Conservation (phyloP, 257 asterid genomes). For the Perilla frutescens region DNA sequence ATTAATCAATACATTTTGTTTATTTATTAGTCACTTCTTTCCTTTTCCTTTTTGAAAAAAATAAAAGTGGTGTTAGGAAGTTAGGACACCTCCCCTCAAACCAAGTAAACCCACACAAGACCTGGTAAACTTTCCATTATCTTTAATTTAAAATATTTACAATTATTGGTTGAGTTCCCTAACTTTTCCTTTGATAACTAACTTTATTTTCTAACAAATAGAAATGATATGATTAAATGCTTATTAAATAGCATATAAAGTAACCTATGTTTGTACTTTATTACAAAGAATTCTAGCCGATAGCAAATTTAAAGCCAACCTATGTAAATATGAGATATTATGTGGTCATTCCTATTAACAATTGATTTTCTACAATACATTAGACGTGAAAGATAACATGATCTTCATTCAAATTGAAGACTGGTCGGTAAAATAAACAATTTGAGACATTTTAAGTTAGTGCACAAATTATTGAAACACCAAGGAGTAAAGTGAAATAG, state of each 20-base stretch:
- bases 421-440: background rate
- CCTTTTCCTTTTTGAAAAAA: constrained; percentile 5
- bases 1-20: background rate
- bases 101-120: constrained; percentile 22
- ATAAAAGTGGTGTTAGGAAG: constrained; percentile 43
- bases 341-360: background rate
- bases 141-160: constrained; percentile 17
- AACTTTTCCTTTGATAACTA: constrained; percentile 28
- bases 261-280: background rate
- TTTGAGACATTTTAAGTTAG: background rate
- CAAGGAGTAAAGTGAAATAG: background rate
- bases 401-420: constrained; percentile 7
- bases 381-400: no score
- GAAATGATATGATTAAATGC: background rate
- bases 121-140: constrained; percentile 34
- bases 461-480: constrained; percentile 12
- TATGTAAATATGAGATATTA: background rate
- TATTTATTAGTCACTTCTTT: constrained; percentile 19
- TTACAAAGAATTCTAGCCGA: background rate
- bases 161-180: constrained; percentile 32
- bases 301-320: background rate
- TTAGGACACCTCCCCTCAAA: constrained; percentile 34
- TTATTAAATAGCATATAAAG: background rate
- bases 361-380: background rate
- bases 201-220: background rate